These are phyloP conservation scores for Cardamine occulta DNA, from an alignment of 345 rosid species.

Conservation along the genomic window DNA sequence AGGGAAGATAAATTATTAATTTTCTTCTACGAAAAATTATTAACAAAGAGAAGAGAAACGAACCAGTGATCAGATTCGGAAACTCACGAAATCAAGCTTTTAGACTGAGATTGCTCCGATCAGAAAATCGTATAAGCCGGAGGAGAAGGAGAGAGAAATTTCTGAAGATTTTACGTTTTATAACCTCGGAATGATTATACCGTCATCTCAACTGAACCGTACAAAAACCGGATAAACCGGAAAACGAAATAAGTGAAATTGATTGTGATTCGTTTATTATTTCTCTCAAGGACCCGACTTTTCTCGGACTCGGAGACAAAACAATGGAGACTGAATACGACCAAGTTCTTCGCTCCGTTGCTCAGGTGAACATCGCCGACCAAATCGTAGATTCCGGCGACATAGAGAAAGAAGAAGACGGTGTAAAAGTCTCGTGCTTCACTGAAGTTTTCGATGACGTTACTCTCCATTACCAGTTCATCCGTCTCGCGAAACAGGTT, in stretches of 20 bases:
- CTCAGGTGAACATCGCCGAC: slow-evolving; percentile 32
- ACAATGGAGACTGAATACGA: slow-evolving; percentile 40
- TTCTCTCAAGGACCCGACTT: slow-evolving; percentile 4
- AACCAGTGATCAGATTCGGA: slow-evolving; percentile 23
- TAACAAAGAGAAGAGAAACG: slow-evolving; percentile 10
- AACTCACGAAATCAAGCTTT: slow-evolving; percentile 12
- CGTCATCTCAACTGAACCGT: slow-evolving; percentile 7
- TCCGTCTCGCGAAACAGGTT: slow-evolving; percentile 74
- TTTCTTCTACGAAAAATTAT: background rate
- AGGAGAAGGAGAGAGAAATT: background rate
- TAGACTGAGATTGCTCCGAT: slow-evolving; percentile 24
- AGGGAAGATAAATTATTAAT: background rate
- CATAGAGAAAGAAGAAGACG: background rate
- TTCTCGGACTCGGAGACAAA: background rate
- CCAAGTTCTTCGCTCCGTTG: slow-evolving; percentile 38
- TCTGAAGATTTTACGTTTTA: slow-evolving; percentile 14
- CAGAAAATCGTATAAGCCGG: slow-evolving; percentile 2
- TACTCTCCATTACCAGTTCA: slow-evolving; percentile 77
- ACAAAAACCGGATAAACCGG: slow-evolving; percentile 7
- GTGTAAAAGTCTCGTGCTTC: slow-evolving; percentile 61
- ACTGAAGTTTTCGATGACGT: slow-evolving; percentile 65
- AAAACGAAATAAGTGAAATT: background rate
- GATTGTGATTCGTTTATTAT: too few relatives aligned
- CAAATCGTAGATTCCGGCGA: background rate
- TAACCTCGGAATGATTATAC: slow-evolving; percentile 8